Percentiles rank a stretch among this genome's conserved stretches.
phyloP scores from a whole-genome alignment of 1,284 basidiomycete genomes.

The Albatrellus sp. region DNA sequence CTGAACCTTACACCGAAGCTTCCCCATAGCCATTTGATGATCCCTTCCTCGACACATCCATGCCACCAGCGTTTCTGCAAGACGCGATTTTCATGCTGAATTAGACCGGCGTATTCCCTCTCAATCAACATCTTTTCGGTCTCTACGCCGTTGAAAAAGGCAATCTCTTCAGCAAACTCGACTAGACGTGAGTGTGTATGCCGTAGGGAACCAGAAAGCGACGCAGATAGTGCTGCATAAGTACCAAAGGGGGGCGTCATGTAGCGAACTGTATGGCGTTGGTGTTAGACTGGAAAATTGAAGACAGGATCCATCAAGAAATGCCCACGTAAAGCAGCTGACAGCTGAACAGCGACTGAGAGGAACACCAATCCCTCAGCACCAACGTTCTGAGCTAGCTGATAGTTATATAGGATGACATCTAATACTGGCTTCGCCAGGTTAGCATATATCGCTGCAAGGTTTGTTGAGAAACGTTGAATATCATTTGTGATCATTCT shows the following conservation, averaged over 20 bases:
- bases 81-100: conserved; percentile 84
- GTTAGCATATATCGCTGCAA: conserved; percentile 92
- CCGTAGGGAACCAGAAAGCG: conserved; percentile 81
- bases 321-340: conserved; percentile 70
- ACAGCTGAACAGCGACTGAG: conserved; percentile 75
- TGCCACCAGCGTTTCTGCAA: conserved; percentile 81
- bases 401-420: conserved; percentile 93
- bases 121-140: conserved; percentile 92
- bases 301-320: conserved; percentile 11
- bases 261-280: conserved; percentile 47
- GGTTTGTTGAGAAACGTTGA: conserved; percentile 81
- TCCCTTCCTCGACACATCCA: conserved; percentile 86
- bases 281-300: neutral
- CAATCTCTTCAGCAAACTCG: conserved; percentile 91
- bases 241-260: conserved; percentile 91
- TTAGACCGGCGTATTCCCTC: conserved; percentile 77
- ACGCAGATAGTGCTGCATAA: conserved; percentile 76
- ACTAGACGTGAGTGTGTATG: conserved; percentile 91
- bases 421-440: conserved; percentile 90
- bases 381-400: conserved; percentile 88
- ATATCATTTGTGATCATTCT: conserved; percentile 95
- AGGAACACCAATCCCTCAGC: conserved; percentile 86
- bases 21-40: conserved; percentile 98
- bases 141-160: conserved; percentile 84
- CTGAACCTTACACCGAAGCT: conserved; percentile 59